Evolutionary conservation across 139 green algal genomes (phyloP).

Genomic region (Gonium pectorale): DNA sequence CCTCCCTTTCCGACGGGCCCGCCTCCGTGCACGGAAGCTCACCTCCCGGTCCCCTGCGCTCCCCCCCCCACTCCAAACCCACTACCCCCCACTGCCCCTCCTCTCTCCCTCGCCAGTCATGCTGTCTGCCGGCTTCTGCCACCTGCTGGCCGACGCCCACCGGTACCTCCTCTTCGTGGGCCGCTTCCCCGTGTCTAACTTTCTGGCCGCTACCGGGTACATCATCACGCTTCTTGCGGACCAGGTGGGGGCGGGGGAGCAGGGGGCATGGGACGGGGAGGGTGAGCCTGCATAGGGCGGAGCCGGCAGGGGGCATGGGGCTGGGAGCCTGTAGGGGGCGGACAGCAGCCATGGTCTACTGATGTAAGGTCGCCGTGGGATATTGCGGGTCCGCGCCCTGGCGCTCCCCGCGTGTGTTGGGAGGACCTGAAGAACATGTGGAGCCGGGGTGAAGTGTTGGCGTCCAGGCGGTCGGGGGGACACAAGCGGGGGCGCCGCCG

Average conservation of each 20-base stretch:
- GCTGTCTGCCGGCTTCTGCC: conserved; percentile 83
- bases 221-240: conserved; percentile 63
- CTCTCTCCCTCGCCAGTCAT: conserved; percentile 67
- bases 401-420: no score
- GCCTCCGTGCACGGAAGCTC: background rate
- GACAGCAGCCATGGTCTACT: no score
- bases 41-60: background rate
- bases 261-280: no score
- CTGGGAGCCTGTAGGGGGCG: no score
- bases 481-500: no score
- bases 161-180: conserved; percentile 56
- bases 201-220: conserved; percentile 60
- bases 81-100: background rate
- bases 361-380: no score
- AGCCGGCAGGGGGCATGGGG: no score
- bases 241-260: conserved; percentile 52
- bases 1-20: background rate
- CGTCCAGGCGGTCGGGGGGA: no score
- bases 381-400: no score
- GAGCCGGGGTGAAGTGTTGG: no score
- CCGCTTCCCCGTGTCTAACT: conserved; percentile 55
- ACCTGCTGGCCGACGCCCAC: conserved; percentile 71
- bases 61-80: background rate
- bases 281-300: no score
- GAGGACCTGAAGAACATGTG: no score